These are phyloP conservation scores for Teunomyces funiuensis DNA, from an alignment of 805 yeast species.

Conservation along the genomic window DNA sequence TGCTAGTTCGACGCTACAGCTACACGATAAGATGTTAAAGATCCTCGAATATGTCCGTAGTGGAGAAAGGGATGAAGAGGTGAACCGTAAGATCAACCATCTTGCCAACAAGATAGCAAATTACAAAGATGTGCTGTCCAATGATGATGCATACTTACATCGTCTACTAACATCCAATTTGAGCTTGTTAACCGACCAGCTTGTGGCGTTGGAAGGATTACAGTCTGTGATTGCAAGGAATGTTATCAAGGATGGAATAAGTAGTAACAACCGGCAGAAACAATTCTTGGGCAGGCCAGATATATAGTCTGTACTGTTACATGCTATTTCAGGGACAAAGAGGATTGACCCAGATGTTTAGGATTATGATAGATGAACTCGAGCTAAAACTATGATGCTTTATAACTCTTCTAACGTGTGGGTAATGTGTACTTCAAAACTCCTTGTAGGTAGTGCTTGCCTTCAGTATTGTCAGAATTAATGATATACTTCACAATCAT, in stretches of 20 bases:
- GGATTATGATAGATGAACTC: constrained; percentile 15
- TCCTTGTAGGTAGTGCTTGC: too few relatives aligned
- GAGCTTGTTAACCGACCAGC: constrained; percentile 30
- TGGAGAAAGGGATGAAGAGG: constrained; percentile 11
- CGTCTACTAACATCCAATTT: constrained; percentile 27
- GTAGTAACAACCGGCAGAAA: constrained; percentile 1
- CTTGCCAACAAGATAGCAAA: constrained; percentile 24
- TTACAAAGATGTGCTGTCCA: constrained; percentile 9
- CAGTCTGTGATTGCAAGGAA: constrained; percentile 16
- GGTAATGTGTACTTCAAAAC: too few relatives aligned
- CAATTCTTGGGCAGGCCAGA: constrained; percentile 4
- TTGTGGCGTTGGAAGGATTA: constrained; percentile 22
- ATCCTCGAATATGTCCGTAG: constrained; percentile 21
- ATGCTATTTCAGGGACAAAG: too few relatives aligned
- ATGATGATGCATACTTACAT: constrained; percentile 11
- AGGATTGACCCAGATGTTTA: too few relatives aligned
- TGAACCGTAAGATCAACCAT: constrained; percentile 26
- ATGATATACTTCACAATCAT: too few relatives aligned
- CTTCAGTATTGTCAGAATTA: too few relatives aligned
- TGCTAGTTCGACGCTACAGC: constrained; percentile 18
- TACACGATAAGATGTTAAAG: constrained; percentile 20
- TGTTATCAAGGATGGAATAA: constrained; percentile 11
- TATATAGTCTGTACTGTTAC: background rate
- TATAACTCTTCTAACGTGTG: too few relatives aligned
- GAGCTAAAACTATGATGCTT: too few relatives aligned